Evolutionary conservation across 106 monocot genomes (phyloP).

Genomic region (Amphibolis antarctica): DNA sequence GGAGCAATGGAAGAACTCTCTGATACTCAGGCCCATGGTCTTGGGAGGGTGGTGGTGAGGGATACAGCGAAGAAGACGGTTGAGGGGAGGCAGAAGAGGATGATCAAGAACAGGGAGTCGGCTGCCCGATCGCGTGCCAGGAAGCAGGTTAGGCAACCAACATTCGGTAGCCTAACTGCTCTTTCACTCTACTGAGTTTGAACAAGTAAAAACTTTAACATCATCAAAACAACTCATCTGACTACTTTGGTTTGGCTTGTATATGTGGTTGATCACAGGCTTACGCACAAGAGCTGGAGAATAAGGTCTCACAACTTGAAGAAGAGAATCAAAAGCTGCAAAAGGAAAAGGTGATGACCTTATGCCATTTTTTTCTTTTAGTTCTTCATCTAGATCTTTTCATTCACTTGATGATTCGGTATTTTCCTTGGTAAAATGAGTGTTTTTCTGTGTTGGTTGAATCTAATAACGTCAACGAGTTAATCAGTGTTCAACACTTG

Average conservation of each 20-base stretch:
- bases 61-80: constrained; percentile 1
- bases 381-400: too few species aligned
- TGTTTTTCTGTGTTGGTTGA: too few species aligned
- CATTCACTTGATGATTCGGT: too few species aligned
- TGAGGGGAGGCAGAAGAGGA: constrained; percentile 20
- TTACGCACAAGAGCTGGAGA: constrained; percentile 3
- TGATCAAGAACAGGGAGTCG: constrained; percentile 26
- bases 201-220: too few species aligned
- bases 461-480: too few species aligned
- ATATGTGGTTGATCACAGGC: neutral
- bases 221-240: too few species aligned
- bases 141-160: neutral
- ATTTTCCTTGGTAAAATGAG: too few species aligned
- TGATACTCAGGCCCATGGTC: neutral
- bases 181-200: too few species aligned
- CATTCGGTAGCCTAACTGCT: too few species aligned
- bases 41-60: neutral
- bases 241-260: neutral
- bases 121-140: constrained; percentile 16
- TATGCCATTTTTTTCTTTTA: too few species aligned
- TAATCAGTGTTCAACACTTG: too few species aligned
- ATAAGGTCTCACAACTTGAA: neutral
- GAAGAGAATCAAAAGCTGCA: constrained; percentile 3
- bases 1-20: neutral
- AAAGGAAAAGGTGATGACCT: neutral